Base-by-base conservation (phyloP, 805 yeast species). In the Ogataea wickerhamii region DNA sequence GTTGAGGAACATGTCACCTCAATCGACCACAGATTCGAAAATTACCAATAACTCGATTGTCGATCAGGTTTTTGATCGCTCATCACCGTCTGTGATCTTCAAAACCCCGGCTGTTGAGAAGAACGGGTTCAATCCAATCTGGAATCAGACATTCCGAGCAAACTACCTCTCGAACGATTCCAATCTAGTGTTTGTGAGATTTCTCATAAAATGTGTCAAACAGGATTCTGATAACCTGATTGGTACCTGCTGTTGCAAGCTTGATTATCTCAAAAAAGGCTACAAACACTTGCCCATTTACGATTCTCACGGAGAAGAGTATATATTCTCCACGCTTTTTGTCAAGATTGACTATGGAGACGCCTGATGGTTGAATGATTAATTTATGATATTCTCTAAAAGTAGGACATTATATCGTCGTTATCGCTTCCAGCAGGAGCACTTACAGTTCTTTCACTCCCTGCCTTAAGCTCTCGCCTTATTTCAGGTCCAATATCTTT, bases 401-500 rank as follows among this genome's bases (percentile, higher is more conserved):
- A 53, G 41, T 55, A 59, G 4, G 62, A 51, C 64, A 59, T 59
- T 25, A 58, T 50, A 41, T 59, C 64, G 28, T 55, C 58, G 31
- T 50, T 51, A 17, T 42, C 38, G n/a, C 34, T 32, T 36, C 51
- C 47, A 17, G 44, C 50, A 5, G 38, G 27, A 13, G 41, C 37
- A 7, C 47, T 20, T 3, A 35, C 28, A 26, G 43, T 45, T 66
- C 93, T 78, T 37, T 86, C 76, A 32, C 70, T 72, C 40, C 98
- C 98, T 16, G 96, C 95, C 47, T 85, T 66, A 47, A 93, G 71
- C 60, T 93, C 98, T 55, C 97, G 78, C 66, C 98, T 78, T 37
- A 91, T 87, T 60, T 91, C 98, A 3, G 95, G 95, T 2, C 96
- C 89, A 43, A 93, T 85, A 19, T 81, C 84, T 43, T 71, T 83